A percentile compares a stretch with the other conserved stretches of the same genome.
Evolutionary conservation across 2,329 filamentous ascomycete genomes (phyloP).

Genomic region (Mycocentrospora acerina): DNA sequence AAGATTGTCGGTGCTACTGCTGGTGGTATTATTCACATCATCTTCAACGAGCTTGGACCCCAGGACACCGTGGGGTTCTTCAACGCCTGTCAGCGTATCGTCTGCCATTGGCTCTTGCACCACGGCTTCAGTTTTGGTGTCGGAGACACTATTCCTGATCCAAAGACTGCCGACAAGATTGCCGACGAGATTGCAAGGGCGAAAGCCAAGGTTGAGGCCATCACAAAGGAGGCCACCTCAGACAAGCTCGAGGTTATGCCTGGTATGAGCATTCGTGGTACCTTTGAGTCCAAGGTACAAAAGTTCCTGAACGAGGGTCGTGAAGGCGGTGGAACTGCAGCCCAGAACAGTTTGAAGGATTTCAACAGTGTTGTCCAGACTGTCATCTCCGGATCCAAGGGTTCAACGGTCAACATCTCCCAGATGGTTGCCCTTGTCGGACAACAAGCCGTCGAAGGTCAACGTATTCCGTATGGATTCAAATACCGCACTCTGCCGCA

Average conservation of each 20-base stretch:
- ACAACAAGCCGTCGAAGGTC: conserved; percentile 97
- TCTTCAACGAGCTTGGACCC: conserved; percentile 91
- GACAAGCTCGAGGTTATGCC: conserved; percentile 90
- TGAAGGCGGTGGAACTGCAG: conserved; percentile 92
- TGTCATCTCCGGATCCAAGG: conserved; percentile 95
- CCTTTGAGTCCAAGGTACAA: conserved; percentile 96
- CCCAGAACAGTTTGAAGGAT: conserved; percentile 90
- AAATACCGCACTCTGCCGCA: conserved; percentile 96
- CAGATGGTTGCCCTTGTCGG: conserved; percentile 99
- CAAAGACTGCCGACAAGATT: conserved; percentile 78
- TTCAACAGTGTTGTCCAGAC: conserved; percentile 96
- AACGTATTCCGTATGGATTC: conserved; percentile 98
- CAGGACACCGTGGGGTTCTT: conserved; percentile 90
- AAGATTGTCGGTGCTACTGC: conserved; percentile 88
- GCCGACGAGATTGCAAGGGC: conserved; percentile 77
- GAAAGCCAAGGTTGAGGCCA: conserved; percentile 75
- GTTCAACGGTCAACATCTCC: conserved; percentile 98
- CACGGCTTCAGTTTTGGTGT: conserved; percentile 98
- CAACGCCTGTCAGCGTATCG: conserved; percentile 90
- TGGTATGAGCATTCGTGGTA: conserved; percentile 98
- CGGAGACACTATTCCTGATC: conserved; percentile 94
- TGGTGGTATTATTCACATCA: conserved; percentile 90
- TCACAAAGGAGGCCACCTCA: conserved; percentile 76
- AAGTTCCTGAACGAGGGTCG: conserved; percentile 91
- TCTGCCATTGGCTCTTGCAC: conserved; percentile 96